Base-by-base conservation (phyloP, 768 basidiomycete species). In the Termitomyces titanicus region DNA sequence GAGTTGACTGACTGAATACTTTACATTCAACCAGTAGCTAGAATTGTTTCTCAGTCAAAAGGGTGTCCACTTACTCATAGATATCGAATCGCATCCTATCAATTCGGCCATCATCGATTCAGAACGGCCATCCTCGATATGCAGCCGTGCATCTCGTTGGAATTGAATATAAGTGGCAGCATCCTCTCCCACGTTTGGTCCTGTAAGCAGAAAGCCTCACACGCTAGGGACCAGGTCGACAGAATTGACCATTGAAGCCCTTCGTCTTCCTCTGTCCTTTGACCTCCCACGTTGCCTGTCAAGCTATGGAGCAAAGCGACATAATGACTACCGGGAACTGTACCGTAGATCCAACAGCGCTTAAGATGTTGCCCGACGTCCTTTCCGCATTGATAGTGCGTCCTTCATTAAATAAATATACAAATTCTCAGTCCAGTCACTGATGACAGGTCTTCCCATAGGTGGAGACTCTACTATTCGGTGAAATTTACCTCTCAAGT, bases 401-500 rank as follows among this genome's bases (percentile, higher is more conserved):
- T 37, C 9, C 33, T 20, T 24, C 35, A 27, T 49, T 10, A 6
- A 20, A 18, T 12, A n/a, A n/a, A 20, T 18, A 3, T 7, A 3
- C 33, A 34, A 22, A 4, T 10, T 27, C 42, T 49, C 37, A 37
- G 27, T 10, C 17, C 12, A n/a, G 13, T 22, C 35, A 25, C 29
- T 49, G 24, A 49, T 18, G 17, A 25, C 11, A 38, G n/a, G 10
- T 49, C 35, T 49, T 48, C 17, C n/a, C 18, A 10, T 38, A 49
- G 48, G 48, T 49, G 18, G 48, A 49, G n/a, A 27, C 17, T 38
- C 48, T 49, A 6, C 35, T 49, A n/a, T 49, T 49, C 7, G 48
- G 48, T 49, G 43, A 49, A 18, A 17, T 38, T 9, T 15, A 29
- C 17, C n/a, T 48, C n/a, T n/a, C 17, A 6, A n/a, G 24, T 18